Evolutionary conservation across 768 basidiomycete species (phyloP), one percentile per base, ranked within the genome.

Genomic region (Tulasnella sp.): DNA sequence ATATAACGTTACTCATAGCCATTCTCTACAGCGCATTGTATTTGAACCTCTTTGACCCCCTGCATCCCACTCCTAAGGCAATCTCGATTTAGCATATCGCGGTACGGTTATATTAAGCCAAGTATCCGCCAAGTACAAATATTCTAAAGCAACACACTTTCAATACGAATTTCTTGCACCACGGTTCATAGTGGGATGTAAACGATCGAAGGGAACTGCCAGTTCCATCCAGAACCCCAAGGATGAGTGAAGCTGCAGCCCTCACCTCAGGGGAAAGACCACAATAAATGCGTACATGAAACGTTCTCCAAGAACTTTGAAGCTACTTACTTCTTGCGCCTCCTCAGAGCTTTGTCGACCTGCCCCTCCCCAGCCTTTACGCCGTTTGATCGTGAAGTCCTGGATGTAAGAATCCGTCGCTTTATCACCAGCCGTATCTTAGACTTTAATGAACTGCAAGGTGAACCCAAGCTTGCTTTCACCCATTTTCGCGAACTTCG

Each of bases 391-490:
- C 82, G 86, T 83, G 84, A 92, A 92, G 81, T 86, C 89, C 50
- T 85, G 84, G 37, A 82, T 82, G 83, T 92, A 92, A 64, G 84
- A 83, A 42, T 86, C 85, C 4, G 81, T 81, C 80, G 90, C 87
- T n/a, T 86, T 87, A 31, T 87, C 88, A 37, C 83, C 83, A 14
- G 82, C 84, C 24, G 86, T 85, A 31, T 80, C n/a, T n/a, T n/a
- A n/a, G n/a, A n/a, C 82, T 7, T 83, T 83, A 64, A 86, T 79
- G 50, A 86, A 88, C 82, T 93, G 92, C 8, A 88, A 90, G 24
- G 85, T 84, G 83, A 93, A 93, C 0, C 92, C 93, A 1, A 92
- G 86, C 81, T 86, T 89, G 41, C 89, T 90, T 84, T 86, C 86
- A 34, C 87, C 87, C 72, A 88, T 84, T 11, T 85, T 83, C 1